These are phyloP conservation scores for Globisporangium recalcitrans DNA, from an alignment of 352 stramenopile species.

Conservation along the genomic window DNA sequence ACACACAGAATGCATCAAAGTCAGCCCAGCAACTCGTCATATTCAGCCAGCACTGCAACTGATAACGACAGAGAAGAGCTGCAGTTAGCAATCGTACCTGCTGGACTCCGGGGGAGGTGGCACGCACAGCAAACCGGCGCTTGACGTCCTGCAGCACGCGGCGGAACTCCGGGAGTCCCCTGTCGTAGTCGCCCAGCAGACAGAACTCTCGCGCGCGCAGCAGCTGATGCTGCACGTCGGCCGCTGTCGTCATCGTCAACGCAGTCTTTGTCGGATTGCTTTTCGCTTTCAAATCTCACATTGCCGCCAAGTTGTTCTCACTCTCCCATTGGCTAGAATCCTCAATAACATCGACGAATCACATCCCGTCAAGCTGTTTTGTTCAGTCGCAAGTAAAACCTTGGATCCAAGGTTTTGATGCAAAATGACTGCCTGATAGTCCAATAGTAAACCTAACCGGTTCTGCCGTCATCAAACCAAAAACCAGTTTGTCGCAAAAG, in stretches of 20 bases:
- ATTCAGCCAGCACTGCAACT: neutral
- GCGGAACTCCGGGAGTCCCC: slow-evolving; percentile 38
- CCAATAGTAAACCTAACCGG: too few species aligned
- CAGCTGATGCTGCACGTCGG: slow-evolving; percentile 23
- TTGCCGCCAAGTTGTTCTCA: slow-evolving; percentile 1
- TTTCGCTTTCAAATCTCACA: slow-evolving; percentile 8
- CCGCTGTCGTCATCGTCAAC: neutral
- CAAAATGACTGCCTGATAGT: slow-evolving; percentile 1
- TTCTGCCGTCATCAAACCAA: too few species aligned
- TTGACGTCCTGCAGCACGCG: slow-evolving; percentile 29
- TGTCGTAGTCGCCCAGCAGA: slow-evolving; percentile 57
- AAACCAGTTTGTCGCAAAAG: too few species aligned
- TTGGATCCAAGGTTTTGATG: slow-evolving; percentile 10
- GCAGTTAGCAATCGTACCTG: too few species aligned
- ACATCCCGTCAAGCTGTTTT: too few species aligned
- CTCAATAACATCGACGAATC: neutral
- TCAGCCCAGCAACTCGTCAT: neutral
- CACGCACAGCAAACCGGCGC: slow-evolving; percentile 21
- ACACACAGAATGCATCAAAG: neutral
- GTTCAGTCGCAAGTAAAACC: too few species aligned
- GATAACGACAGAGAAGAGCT: slow-evolving; percentile 2
- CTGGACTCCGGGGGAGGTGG: slow-evolving; percentile 20
- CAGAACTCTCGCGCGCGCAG: slow-evolving; percentile 58
- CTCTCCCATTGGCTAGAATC: neutral
- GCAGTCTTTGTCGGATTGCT: too few species aligned